These are phyloP conservation scores for Bruguiera gymnorhiza DNA, from an alignment of 345 rosid genomes.

Conservation along the genomic window DNA sequence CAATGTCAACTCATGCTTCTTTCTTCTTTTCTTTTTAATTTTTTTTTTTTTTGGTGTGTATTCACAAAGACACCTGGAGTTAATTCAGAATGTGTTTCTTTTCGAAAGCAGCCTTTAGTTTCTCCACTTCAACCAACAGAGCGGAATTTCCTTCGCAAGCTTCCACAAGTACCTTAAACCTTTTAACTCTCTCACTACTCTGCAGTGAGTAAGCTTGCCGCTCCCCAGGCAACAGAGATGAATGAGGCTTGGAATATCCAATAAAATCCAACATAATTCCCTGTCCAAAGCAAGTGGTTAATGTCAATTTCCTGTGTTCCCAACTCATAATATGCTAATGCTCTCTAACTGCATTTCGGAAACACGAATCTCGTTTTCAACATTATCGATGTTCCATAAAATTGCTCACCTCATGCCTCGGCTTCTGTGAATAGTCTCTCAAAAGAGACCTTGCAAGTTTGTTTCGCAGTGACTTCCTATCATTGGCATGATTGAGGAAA, in stretches of 20 bases:
- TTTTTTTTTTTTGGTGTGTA: background rate
- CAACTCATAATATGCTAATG: background rate
- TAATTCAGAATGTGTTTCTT: background rate
- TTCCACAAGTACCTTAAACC: conserved; percentile 47
- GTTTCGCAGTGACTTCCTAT: conserved; percentile 38
- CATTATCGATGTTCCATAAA: background rate
- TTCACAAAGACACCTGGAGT: background rate
- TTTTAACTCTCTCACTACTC: conserved; percentile 20
- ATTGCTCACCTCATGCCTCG: conserved; percentile 54
- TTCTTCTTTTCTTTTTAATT: background rate
- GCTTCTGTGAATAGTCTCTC: conserved; percentile 65
- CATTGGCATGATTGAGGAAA: conserved; percentile 34
- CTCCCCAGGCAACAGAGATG: conserved; percentile 16
- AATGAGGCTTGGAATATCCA: conserved; percentile 27
- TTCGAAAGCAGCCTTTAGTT: conserved; percentile 37
- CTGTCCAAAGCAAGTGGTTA: conserved; percentile 29
- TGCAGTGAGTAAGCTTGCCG: conserved; percentile 20
- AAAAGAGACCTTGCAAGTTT: conserved; percentile 62
- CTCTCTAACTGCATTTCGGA: background rate
- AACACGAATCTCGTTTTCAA: background rate
- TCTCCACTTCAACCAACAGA: conserved; percentile 54
- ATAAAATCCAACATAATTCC: conserved; percentile 67
- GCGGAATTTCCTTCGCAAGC: conserved; percentile 64
- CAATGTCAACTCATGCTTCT: background rate
- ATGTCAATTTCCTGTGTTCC: background rate